Base-by-base conservation (phyloP, 2,329 filamentous ascomycete species). In the Neopestalotiopsis sp. region DNA sequence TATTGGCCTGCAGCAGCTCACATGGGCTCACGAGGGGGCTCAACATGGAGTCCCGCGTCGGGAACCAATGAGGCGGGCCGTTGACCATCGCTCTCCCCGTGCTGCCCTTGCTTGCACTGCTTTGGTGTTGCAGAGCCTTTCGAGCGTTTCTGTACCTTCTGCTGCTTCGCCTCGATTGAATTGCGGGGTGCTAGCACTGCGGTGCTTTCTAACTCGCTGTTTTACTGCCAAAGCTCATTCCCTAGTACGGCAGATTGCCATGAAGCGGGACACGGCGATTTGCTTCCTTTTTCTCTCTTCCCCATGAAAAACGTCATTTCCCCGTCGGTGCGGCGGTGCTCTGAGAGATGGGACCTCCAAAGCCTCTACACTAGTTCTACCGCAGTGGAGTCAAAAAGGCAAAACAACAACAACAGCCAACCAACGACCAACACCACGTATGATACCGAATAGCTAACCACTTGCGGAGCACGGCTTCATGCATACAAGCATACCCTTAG, bases 31-130 rank as follows among this genome's bases (percentile, higher is more conserved):
- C 45, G 10, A 24, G 42, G 42, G 42, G 13, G 12, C 17, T 49
- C 42, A 49, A 49, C 34, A 38, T 38, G 57, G 57, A 17, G 17
- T 30, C 57, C n/a, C 24, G 30, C 45, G 17, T 17, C 17, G 57
- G 57, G 57, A 59, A 30, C 57, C 57, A 30, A 59, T 59, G 28
- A 30, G 45, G 45, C 45, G 45, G 45, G 45, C 45, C 45, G 45
- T 24, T 30, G 30, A 12, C 5, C 57, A 13, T 59, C 57, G 57
- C 57, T 59, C 57, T 59, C 57, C 57, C 57, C 57, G 57, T 59
- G 57, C 24, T 34, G 57, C 30, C 57, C 57, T 34, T 59, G 57
- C 57, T n/a, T 28, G 24, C 24, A 28, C 24, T 28, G 24, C 24
- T 28, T 28, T 9, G 17, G 45, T 20, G 34, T 53, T n/a, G 45